These are phyloP conservation scores for Saturnispora zaruensis DNA, from an alignment of 805 yeast species.

Conservation along the genomic window DNA sequence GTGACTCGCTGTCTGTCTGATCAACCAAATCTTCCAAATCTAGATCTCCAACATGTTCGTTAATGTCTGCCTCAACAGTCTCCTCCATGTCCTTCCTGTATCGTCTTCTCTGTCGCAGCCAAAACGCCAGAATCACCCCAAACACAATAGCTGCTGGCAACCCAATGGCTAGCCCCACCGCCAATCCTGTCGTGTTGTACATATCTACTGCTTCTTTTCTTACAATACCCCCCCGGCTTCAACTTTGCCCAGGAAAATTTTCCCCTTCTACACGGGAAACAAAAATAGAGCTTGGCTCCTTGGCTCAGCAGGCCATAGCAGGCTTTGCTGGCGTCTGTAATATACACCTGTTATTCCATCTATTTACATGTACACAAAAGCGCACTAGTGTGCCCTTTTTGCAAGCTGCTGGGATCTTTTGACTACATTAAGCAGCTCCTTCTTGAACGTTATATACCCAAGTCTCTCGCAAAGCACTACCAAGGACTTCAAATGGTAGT, in stretches of 20 bases:
- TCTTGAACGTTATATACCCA: conserved; percentile 35
- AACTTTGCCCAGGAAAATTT: not conserved
- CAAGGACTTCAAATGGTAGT: conserved; percentile 36
- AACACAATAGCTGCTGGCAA: conserved; percentile 37
- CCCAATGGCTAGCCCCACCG: conserved; percentile 49
- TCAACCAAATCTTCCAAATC: conserved; percentile 28
- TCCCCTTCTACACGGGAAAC: not conserved
- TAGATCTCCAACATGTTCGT: conserved; percentile 30
- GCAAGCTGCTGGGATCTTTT: conserved; percentile 9
- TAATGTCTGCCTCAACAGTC: conserved; percentile 29
- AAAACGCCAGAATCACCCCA: conserved; percentile 28
- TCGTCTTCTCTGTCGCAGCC: conserved; percentile 32
- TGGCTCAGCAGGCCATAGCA: not conserved
- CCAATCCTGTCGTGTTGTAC: conserved; percentile 23
- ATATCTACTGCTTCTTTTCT: not conserved
- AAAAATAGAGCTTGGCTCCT: not conserved
- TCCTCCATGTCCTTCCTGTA: conserved; percentile 30
- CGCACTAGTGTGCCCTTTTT: not conserved
- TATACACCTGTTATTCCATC: not conserved
- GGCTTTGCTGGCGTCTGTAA: not conserved
- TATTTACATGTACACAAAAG: not conserved
- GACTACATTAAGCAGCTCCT: conserved; percentile 22
- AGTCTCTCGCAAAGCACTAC: conserved; percentile 31
- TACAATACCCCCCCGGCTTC: not conserved
- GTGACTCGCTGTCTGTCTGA: conserved; percentile 1